Base-by-base conservation (phyloP, 2,329 filamentous ascomycete genomes). In the Pseudophaeomoniella oleicola region DNA sequence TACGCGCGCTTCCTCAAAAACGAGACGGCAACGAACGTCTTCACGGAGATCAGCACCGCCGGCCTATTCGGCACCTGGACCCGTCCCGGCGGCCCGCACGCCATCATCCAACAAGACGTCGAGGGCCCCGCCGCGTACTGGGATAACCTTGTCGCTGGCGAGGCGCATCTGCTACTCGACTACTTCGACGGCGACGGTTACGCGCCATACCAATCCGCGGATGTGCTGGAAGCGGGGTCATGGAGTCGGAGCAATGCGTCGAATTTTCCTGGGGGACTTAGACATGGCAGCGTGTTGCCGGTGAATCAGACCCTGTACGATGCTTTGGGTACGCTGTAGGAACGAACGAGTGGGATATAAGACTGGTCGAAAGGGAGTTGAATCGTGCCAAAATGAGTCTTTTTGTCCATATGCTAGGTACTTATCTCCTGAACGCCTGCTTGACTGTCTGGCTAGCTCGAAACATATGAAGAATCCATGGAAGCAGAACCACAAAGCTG, bases 1-100 rank as follows among this genome's bases (percentile, higher is more conserved):
- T 72, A 66, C 35, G 55, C 67, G 4, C 62, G 69, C 32, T 73
- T 72, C 51, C 56, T 72, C 52, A 72, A 72, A 44, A 66, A 72
- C 49, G 68, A 73, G 47, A 58, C 60, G 1, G 59, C 54, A 2
- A 68, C 68, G 42, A 63, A 59, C 0, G 67, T 73, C 15, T 73
- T 67, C 40, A 57, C 62, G 19, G 67, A 72, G 43, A 58, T 62
- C 34, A 63, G 60, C 3, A 59, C 61, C 0, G 58, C 45, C 0
- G 70, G 69, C 0, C 49, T 73, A 0, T 67, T 71, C 37, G 68
- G 69, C 1, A 62, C 54, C 1, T 72, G 68, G 67, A 65, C 61
- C 1, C 54, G 67, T 1, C 62, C 64, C 0, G 67, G 63, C 2
- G 66, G 65, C 2, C 45, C 48, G 5, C 44, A 39, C 3, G 62